Evolutionary conservation across 768 basidiomycete genomes (phyloP).

Genomic region (Auriscalpium microsporum): DNA sequence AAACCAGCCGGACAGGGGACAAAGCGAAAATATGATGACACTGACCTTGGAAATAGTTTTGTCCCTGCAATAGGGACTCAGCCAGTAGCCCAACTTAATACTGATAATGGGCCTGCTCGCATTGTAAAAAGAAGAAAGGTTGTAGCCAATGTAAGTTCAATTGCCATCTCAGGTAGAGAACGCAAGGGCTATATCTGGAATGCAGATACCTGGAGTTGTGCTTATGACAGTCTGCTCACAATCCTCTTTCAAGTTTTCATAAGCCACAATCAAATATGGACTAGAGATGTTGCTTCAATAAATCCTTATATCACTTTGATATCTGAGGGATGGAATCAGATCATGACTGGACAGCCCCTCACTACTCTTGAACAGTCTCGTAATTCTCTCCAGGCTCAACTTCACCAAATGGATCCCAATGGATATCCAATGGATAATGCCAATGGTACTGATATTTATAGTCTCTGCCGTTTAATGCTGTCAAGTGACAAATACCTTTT

Average conservation of each 20-base stretch:
- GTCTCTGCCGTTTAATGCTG: not conserved
- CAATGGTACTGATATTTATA: not conserved
- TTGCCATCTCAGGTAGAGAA: too few relatives aligned
- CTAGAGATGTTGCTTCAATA: not conserved
- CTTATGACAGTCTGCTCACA: slow-evolving; percentile 3
- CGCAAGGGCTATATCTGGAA: not conserved
- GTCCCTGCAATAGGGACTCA: not conserved
- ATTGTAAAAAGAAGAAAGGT: not conserved
- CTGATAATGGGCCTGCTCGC: not conserved
- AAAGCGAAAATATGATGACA: not conserved
- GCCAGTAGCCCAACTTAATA: not conserved
- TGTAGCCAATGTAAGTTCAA: not conserved
- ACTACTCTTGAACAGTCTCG: not conserved
- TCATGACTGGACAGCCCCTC: too few relatives aligned
- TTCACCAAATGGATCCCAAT: not conserved
- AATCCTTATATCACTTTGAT: not conserved
- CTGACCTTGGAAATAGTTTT: not conserved
- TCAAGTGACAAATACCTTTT: not conserved
- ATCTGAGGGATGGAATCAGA: not conserved
- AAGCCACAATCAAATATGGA: not conserved
- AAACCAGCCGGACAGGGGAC: too few relatives aligned
- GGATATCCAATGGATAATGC: not conserved
- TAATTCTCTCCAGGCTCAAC: not conserved
- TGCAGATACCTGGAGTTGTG: slow-evolving; percentile 1
- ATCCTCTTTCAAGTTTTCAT: not conserved